These are phyloP conservation scores for Termitomyces titanicus DNA, from an alignment of 768 basidiomycete species.

Conservation along the genomic window DNA sequence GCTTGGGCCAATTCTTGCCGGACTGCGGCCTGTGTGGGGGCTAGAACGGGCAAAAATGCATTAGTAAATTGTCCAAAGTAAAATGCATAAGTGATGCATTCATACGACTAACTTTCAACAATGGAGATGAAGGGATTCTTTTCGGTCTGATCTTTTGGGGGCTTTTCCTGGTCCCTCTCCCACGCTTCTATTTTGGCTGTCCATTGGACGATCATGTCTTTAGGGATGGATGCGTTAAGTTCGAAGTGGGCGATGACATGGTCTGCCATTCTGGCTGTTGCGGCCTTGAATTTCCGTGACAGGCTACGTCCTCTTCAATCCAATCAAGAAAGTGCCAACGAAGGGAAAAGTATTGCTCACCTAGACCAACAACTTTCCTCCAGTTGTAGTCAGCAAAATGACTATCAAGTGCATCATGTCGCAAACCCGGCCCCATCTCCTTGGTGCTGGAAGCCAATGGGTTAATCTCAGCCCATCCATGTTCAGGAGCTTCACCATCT, in stretches of 20 bases:
- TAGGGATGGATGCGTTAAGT: constrained; percentile 3
- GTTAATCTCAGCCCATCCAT: constrained; percentile 27
- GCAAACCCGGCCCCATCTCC: constrained; percentile 33
- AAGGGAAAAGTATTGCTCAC: constrained; percentile 9
- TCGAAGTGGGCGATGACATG: constrained; percentile 5
- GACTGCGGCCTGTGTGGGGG: background rate
- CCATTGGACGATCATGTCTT: constrained; percentile 6
- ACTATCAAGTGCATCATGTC: constrained; percentile 23
- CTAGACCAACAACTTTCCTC: constrained; percentile 21
- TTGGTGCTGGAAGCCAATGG: constrained; percentile 22
- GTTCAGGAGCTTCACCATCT: constrained; percentile 32
- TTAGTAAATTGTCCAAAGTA: background rate
- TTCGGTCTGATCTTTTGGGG: background rate
- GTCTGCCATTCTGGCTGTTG: constrained; percentile 3
- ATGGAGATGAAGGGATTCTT: constrained; percentile 7
- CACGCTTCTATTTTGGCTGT: constrained; percentile 11
- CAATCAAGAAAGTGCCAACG: background rate
- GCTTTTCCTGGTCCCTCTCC: constrained; percentile 4
- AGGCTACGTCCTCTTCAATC: constrained; percentile 4
- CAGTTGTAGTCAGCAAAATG: constrained; percentile 26
- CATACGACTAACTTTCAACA: constrained; percentile 4
- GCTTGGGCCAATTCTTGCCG: constrained; percentile 3
- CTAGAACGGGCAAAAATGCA: background rate
- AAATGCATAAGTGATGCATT: background rate
- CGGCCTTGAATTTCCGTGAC: constrained; percentile 7